phyloP scores from a whole-genome alignment of 441 rosid species.

The Pelargonium cotyledonis region DNA sequence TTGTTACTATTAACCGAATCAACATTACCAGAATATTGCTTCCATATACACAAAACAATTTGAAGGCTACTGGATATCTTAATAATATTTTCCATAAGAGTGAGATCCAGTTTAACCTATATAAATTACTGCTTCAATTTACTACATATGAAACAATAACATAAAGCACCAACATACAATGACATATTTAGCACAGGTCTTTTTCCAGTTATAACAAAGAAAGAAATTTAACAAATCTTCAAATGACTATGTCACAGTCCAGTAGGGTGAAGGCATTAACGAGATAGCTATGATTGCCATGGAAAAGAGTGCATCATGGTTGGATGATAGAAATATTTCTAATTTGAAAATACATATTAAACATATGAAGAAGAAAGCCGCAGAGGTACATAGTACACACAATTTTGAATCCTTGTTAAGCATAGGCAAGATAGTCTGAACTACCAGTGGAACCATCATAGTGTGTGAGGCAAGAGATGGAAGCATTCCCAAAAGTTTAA shows the following conservation, averaged over 20 bases:
- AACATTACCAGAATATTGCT: constrained; percentile 1
- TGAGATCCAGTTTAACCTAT: neutral
- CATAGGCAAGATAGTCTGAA: constrained; percentile 85
- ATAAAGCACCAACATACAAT: constrained; percentile 3
- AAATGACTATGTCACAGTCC: neutral
- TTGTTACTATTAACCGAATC: constrained; percentile 9
- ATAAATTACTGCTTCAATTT: neutral
- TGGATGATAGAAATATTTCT: neutral
- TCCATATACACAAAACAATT: constrained; percentile 10
- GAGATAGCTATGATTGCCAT: neutral
- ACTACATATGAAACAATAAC: neutral
- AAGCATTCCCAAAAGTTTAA: constrained; percentile 74
- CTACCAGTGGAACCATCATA: constrained; percentile 72
- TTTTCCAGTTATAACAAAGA: constrained; percentile 3
- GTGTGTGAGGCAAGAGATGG: constrained; percentile 85
- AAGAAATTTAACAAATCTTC: neutral
- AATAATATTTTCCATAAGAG: neutral
- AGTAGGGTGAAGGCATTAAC: neutral
- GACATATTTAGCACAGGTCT: constrained; percentile 4
- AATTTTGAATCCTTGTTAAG: constrained; percentile 57
- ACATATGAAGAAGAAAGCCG: constrained; percentile 12
- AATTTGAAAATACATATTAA: constrained; percentile 8
- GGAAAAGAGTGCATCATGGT: neutral
- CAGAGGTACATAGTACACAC: constrained; percentile 38
- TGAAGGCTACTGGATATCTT: constrained; percentile 4